Conservation (phyloP, 352 stramenopile genomes). For the Pythium brachiatum region DNA sequence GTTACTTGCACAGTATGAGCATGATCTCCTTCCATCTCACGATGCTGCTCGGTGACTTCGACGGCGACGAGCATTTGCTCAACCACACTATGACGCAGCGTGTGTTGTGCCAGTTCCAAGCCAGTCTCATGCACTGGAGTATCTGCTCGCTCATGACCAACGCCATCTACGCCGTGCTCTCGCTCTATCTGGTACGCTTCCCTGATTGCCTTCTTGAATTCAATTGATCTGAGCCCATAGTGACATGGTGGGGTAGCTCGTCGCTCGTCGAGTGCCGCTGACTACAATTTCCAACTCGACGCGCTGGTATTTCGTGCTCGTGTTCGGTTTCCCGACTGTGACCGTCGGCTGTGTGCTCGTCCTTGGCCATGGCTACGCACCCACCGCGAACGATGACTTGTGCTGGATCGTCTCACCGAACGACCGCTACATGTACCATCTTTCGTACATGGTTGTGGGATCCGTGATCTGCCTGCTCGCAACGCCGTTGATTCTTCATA, state of each 20-base stretch:
- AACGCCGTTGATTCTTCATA: slow-evolving; percentile 10
- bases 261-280: slow-evolving; percentile 25
- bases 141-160: slow-evolving; percentile 21
- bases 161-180: slow-evolving; percentile 22
- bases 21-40: slow-evolving; percentile 14
- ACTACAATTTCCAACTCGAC: slow-evolving; percentile 19
- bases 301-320: slow-evolving; percentile 17
- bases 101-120: slow-evolving; percentile 17
- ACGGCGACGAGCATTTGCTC: slow-evolving; percentile 8
- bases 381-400: slow-evolving; percentile 25
- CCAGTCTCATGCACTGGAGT: slow-evolving; percentile 16
- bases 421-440: slow-evolving; percentile 31
- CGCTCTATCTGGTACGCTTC: slow-evolving; percentile 16
- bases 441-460: slow-evolving; percentile 31
- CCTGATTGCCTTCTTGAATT: no score
- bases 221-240: no score
- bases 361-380: slow-evolving; percentile 25
- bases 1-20: background rate
- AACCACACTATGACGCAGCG: background rate
- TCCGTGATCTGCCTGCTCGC: slow-evolving; percentile 18
- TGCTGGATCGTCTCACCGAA: slow-evolving; percentile 30
- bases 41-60: slow-evolving; percentile 12
- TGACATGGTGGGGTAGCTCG: slow-evolving; percentile 13
- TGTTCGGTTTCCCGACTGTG: slow-evolving; percentile 22
- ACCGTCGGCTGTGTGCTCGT: slow-evolving; percentile 17